Evolutionary conservation across 371 early-diverging fungal genomes (phyloP).

Genomic region (Mortierella sp.): DNA sequence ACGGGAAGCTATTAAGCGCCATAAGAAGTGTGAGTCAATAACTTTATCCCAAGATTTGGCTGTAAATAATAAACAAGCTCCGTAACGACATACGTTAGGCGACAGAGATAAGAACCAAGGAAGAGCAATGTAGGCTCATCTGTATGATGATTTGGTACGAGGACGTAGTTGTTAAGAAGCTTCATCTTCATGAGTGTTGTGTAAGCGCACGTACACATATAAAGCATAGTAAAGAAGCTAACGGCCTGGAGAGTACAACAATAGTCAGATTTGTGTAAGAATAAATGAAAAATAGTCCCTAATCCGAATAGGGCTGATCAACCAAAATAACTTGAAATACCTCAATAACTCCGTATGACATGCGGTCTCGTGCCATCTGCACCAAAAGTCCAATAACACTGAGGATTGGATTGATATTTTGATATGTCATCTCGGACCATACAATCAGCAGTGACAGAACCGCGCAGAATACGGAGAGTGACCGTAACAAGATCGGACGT

Average conservation of each 20-base stretch:
- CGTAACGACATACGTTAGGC: conserved; percentile 70
- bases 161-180: conserved; percentile 84
- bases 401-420: conserved; percentile 67
- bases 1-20: conserved; percentile 73
- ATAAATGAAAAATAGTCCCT: not conserved
- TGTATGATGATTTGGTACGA: conserved; percentile 92
- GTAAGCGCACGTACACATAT: conserved; percentile 95
- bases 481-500: conserved; percentile 72
- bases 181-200: conserved; percentile 88
- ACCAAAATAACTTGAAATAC: conserved; percentile 51
- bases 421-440: conserved; percentile 95
- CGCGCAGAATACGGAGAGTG: conserved; percentile 69
- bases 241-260: conserved; percentile 64
- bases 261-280: not conserved
- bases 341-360: conserved; percentile 69
- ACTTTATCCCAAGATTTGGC: not conserved
- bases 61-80: not conserved
- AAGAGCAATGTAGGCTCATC: conserved; percentile 91
- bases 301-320: not conserved
- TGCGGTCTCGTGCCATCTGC: conserved; percentile 58
- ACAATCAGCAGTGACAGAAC: conserved; percentile 78
- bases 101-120: conserved; percentile 91
- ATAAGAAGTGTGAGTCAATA: not conserved
- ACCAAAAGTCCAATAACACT: conserved; percentile 68
- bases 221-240: conserved; percentile 81